These are phyloP conservation scores for Aspergillus oerlinghausenensis DNA, from an alignment of 2,329 filamentous ascomycete species.

Conservation along the genomic window DNA sequence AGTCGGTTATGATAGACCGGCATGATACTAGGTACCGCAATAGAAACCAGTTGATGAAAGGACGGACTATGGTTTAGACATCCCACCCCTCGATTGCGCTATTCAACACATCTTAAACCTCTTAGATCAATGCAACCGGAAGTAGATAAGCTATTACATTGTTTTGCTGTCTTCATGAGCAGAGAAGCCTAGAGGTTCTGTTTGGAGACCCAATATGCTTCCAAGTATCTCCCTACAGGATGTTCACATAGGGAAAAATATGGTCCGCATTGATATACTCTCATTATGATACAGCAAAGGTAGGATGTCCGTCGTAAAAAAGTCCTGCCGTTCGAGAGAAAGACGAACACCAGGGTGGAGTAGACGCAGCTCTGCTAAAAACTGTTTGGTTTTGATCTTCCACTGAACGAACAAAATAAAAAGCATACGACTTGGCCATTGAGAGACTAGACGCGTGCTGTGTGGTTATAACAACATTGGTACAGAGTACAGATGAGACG, in stretches of 20 bases:
- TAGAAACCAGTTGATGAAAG: background rate
- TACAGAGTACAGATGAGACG: background rate
- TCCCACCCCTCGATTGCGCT: background rate
- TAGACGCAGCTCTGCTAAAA: conserved; percentile 49
- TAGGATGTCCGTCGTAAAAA: conserved; percentile 43
- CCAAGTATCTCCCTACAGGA: background rate
- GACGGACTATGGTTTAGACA: background rate
- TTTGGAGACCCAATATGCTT: background rate
- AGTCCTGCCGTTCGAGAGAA: conserved; percentile 42
- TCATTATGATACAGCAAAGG: background rate
- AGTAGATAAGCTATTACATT: background rate
- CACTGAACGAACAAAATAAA: conserved; percentile 43
- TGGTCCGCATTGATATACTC: background rate
- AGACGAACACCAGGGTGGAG: conserved; percentile 44
- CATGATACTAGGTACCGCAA: background rate
- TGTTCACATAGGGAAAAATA: background rate
- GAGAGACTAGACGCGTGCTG: conserved; percentile 34
- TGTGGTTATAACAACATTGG: conserved; percentile 22
- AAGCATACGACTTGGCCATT: conserved; percentile 34
- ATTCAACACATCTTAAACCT: too few relatives aligned
- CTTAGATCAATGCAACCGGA: background rate
- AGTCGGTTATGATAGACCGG: background rate
- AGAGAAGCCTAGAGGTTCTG: background rate
- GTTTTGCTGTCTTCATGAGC: background rate
- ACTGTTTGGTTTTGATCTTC: conserved; percentile 45